Base-by-base conservation (phyloP, 495 filamentous ascomycete genomes). In the Neurospora sp. region DNA sequence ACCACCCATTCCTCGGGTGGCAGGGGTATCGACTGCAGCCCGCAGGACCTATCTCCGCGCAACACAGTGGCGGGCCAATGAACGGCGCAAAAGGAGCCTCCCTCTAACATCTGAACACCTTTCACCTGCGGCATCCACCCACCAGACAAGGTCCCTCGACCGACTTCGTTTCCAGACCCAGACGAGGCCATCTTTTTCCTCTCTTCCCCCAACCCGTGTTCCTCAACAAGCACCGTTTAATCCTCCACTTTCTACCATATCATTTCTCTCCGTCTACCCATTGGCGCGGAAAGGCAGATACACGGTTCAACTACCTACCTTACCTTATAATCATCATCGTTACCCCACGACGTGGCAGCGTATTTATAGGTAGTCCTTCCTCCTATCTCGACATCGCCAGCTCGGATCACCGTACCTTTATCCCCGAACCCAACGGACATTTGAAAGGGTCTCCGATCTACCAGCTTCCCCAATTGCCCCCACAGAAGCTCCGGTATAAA, bases 71-170 rank as follows among this genome's bases (percentile, higher is more conserved):
- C 53, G 53, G 53, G 53, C 53, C 53, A 61, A 61, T 61, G 53
- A 61, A 61, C 22, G 22, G 20, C 22, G 53, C 70, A 70, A 40
- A 75, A 72, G 48, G 71, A 70, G 71, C 68, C 53, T 72, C 76
- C 68, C 53, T 72, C 76, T 71, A 79, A 75, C 77, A 78, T 80
- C 75, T 80, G 78, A 78, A 80, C 79, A 80, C 79, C 79, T 80
- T 80, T 77, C 79, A 79, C 77, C 77, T 77, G 75, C 69, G 73
- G 68, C 69, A 69, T 61, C 53, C 53, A 59, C 48, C 48, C 48
- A 59, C 22, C 48, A 61, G 53, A 61, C 53, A 61, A 31, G 53
- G 53, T 61, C 53, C 53, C 53, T 61, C 53, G 22, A 61, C 53
- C 53, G 53, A 61, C 53, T 31, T 61, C 22, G 53, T 61, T 61